Evolutionary conservation across 2,329 filamentous ascomycete species (phyloP).

Genomic region (Neurospora sp.): DNA sequence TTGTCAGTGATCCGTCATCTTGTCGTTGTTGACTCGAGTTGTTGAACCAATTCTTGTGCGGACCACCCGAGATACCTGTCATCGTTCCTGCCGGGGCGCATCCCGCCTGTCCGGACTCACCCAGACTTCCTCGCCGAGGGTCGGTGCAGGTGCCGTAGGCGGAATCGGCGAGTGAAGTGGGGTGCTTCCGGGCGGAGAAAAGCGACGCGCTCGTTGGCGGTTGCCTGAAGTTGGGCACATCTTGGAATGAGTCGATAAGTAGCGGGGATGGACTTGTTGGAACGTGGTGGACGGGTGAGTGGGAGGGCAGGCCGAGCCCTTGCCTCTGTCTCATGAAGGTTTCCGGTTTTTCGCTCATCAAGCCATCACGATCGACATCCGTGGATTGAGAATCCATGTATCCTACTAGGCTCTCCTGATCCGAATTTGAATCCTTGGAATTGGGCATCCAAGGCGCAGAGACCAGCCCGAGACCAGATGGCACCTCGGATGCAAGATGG

Average conservation of each 20-base stretch:
- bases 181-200: conserved; percentile 1
- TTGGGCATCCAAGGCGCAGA: background rate
- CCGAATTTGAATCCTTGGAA: conserved; percentile 1
- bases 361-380: conserved; percentile 15
- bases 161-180: conserved; percentile 16
- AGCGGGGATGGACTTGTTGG: conserved; percentile 16
- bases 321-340: conserved; percentile 15
- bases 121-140: conserved; percentile 13
- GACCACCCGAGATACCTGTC: background rate
- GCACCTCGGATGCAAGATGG: background rate
- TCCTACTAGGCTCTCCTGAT: conserved; percentile 18
- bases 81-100: background rate
- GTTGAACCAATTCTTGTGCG: background rate
- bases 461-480: background rate
- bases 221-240: background rate
- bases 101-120: conserved; percentile 3
- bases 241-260: background rate
- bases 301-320: conserved; percentile 14
- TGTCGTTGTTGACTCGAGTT: background rate
- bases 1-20: background rate
- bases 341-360: conserved; percentile 17
- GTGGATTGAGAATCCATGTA: conserved; percentile 21
- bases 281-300: conserved; percentile 21
- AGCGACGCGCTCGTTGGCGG: background rate
- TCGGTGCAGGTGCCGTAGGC: conserved; percentile 13